phyloP scores from a whole-genome alignment of 345 rosid species.

The Linum usitatissimum region DNA sequence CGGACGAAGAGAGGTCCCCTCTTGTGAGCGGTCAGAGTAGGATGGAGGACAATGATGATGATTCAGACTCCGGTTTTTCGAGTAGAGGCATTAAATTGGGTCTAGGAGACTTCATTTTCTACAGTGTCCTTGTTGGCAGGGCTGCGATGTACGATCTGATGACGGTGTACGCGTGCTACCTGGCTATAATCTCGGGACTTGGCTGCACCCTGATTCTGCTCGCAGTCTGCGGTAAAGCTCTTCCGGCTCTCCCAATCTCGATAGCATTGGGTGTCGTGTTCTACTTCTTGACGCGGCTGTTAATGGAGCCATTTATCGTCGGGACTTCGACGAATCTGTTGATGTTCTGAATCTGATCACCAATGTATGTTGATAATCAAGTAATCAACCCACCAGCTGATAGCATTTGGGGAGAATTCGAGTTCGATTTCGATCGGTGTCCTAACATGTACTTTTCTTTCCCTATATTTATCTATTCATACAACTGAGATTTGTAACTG shows the following conservation, averaged over 20 bases:
- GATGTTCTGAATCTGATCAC: conserved; percentile 43
- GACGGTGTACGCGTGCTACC: conserved; percentile 97
- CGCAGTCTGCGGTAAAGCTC: conserved; percentile 64
- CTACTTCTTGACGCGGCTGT: conserved; percentile 82
- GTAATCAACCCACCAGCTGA: too few relatives aligned
- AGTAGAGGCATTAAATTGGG: conserved; percentile 78
- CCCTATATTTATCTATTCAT: too few relatives aligned
- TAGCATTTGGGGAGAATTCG: too few relatives aligned
- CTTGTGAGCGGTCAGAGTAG: conserved; percentile 26
- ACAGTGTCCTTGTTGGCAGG: conserved; percentile 96
- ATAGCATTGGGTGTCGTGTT: conserved; percentile 72
- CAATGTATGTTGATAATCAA: too few relatives aligned
- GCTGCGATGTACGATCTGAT: conserved; percentile 98
- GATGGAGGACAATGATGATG: conserved; percentile 14
- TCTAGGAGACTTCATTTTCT: conserved; percentile 92
- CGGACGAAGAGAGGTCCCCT: conserved; percentile 74
- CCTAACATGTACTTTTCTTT: too few relatives aligned
- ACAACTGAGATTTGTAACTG: too few relatives aligned
- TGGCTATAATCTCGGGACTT: conserved; percentile 89
- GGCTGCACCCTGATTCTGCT: conserved; percentile 94
- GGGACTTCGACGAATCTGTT: conserved; percentile 63
- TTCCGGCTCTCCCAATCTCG: conserved; percentile 95
- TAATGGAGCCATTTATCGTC: conserved; percentile 91
- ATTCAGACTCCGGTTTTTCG: conserved; percentile 14
- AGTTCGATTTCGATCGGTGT: too few relatives aligned